A percentile compares a stretch with the other conserved stretches of the same genome.
Conservation (phyloP, 2,329 filamentous ascomycete genomes). For the Orbilia quercus region DNA sequence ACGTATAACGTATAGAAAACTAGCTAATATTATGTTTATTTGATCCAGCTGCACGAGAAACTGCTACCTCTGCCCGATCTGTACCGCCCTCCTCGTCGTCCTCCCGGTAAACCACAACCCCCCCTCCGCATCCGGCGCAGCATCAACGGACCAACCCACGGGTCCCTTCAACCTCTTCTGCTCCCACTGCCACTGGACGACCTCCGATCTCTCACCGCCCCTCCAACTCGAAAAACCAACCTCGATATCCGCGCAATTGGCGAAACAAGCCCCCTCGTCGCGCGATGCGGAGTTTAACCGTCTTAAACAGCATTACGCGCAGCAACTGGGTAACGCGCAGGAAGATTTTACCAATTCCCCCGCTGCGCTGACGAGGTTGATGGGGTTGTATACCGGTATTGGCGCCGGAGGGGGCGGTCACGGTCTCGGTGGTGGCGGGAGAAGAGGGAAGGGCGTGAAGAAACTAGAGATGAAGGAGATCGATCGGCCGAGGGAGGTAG, state of each 20-base stretch:
- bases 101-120: constrained; percentile 71
- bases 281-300: constrained; percentile 57
- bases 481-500: constrained; percentile 57
- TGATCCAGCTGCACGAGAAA: constrained; percentile 81
- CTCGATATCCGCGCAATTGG: constrained; percentile 83
- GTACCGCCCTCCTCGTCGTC: constrained; percentile 81
- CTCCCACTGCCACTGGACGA: constrained; percentile 92
- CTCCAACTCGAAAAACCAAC: constrained; percentile 90
- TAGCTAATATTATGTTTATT: constrained; percentile 34
- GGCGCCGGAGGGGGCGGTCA: constrained; percentile 16
- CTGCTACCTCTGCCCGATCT: constrained; percentile 94
- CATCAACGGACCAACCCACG: constrained; percentile 62
- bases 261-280: constrained; percentile 37
- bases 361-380: constrained; percentile 59
- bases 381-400: constrained; percentile 60
- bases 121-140: constrained; percentile 57
- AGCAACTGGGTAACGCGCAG: constrained; percentile 57
- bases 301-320: constrained; percentile 60
- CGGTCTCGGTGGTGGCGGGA: constrained; percentile 20
- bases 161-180: constrained; percentile 83
- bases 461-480: constrained; percentile 59
- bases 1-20: no score
- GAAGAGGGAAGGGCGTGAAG: constrained; percentile 53
- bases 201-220: constrained; percentile 77
- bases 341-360: constrained; percentile 59